A percentile compares a stretch with the other conserved stretches of the same genome.
Evolutionary conservation across 805 yeast species (phyloP).

Genomic region (Candida nonsorbophila): DNA sequence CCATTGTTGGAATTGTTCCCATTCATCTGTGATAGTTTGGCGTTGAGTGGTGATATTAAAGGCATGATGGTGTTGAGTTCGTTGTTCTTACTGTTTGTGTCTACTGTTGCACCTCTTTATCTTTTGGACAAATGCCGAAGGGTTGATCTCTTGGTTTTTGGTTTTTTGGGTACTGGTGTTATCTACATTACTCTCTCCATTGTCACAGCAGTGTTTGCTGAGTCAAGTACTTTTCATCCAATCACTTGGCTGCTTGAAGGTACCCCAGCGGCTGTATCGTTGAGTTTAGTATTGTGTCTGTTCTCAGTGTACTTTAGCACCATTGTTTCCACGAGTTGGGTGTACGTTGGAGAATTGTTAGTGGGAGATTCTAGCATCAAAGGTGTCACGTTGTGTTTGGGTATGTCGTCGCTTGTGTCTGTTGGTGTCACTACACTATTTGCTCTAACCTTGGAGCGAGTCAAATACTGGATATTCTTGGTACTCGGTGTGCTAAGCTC

Average conservation of each 20-base stretch:
- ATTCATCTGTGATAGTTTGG: constrained; percentile 45
- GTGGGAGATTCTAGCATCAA: constrained; percentile 41
- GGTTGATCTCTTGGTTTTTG: constrained; percentile 42
- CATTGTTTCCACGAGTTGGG: constrained; percentile 43
- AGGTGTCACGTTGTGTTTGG: constrained; percentile 43
- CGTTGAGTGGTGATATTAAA: constrained; percentile 28
- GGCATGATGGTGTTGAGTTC: constrained; percentile 28
- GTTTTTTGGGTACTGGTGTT: constrained; percentile 30
- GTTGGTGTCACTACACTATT: constrained; percentile 32
- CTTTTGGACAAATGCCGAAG: constrained; percentile 41
- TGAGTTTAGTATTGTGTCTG: constrained; percentile 41
- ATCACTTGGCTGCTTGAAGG: constrained; percentile 9
- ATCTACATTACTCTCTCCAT: constrained; percentile 29
- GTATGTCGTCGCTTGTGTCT: constrained; percentile 40
- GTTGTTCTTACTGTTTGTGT: constrained; percentile 33
- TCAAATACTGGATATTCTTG: constrained; percentile 38
- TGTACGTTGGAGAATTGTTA: constrained; percentile 47
- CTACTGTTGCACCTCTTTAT: constrained; percentile 40
- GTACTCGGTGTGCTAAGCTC: constrained; percentile 30
- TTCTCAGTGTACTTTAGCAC: constrained; percentile 44
- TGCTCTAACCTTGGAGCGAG: constrained; percentile 30
- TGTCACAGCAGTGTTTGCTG: constrained; percentile 26
- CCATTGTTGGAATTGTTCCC: constrained; percentile 40
- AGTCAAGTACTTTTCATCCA: constrained; percentile 2
- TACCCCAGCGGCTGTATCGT: constrained; percentile 34